Evolutionary conservation across 306 rosid species (phyloP).

Genomic region (Medicago lupulina): DNA sequence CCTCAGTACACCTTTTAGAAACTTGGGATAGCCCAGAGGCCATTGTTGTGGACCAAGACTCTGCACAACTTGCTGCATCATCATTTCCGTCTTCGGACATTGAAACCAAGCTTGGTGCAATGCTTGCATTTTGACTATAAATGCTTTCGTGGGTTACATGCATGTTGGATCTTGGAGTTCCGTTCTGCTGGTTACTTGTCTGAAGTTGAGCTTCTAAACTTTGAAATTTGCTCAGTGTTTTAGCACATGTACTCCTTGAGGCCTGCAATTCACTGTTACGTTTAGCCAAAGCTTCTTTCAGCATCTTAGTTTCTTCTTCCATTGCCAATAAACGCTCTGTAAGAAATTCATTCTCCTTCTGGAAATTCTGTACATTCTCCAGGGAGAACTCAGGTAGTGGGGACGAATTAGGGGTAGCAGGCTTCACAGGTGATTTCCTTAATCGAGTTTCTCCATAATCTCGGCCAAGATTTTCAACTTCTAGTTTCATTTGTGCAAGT

Average conservation of each 20-base stretch:
- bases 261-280: constrained; percentile 97
- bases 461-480: constrained; percentile 91
- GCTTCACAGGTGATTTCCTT: constrained; percentile 78
- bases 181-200: constrained; percentile 64
- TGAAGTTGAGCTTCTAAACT: constrained; percentile 73
- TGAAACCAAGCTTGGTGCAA: constrained; percentile 83
- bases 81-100: constrained; percentile 96
- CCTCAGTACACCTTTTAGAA: constrained; percentile 61
- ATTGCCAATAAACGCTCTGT: constrained; percentile 78
- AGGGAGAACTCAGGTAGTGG: constrained; percentile 70
- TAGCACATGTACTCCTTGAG: constrained; percentile 88
- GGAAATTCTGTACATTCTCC: constrained; percentile 78
- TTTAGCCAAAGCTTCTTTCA: constrained; percentile 93
- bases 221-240: constrained; percentile 83
- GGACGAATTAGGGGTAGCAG: constrained; percentile 67
- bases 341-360: constrained; percentile 93
- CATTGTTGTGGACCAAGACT: constrained; percentile 73
- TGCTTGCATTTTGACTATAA: constrained; percentile 74
- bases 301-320: constrained; percentile 99
- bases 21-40: constrained; percentile 64
- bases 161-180: constrained; percentile 74
- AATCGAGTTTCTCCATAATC: constrained; percentile 81
- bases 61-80: constrained; percentile 76
- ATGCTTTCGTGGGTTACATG: constrained; percentile 67
- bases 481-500: constrained; percentile 97